A percentile compares a stretch with the other conserved stretches of the same genome.
Conservation (phyloP, 768 basidiomycete species). For the Termitomyces sp. region DNA sequence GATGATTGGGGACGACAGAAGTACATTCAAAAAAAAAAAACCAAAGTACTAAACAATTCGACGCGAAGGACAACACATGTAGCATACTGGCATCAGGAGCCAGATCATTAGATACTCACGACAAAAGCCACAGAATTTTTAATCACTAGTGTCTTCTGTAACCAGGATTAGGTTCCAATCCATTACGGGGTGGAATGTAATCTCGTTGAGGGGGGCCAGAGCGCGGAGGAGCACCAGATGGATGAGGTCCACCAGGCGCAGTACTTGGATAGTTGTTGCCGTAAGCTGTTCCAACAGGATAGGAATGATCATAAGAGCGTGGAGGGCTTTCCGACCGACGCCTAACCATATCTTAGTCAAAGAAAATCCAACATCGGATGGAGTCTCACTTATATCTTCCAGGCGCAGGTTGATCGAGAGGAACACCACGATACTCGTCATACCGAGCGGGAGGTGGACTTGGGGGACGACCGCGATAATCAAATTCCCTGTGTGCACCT, state of each 20-base stretch:
- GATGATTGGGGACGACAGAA: background rate
- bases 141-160: slow-evolving; percentile 34
- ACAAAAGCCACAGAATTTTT: slow-evolving; percentile 5
- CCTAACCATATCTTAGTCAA: slow-evolving; percentile 23
- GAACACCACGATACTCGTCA: slow-evolving; percentile 45
- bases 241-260: slow-evolving; percentile 28
- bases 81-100: slow-evolving; percentile 8
- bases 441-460: slow-evolving; percentile 46
- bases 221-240: slow-evolving; percentile 22
- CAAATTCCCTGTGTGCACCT: slow-evolving; percentile 42
- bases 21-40: slow-evolving; percentile 6
- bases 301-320: slow-evolving; percentile 45
- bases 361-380: background rate
- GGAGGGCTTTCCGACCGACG: slow-evolving; percentile 73
- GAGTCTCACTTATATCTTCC: slow-evolving; percentile 40
- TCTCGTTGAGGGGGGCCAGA: slow-evolving; percentile 32
- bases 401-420: slow-evolving; percentile 34
- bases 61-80: slow-evolving; percentile 7
- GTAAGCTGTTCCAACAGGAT: slow-evolving; percentile 33
- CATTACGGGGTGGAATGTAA: slow-evolving; percentile 40
- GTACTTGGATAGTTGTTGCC: slow-evolving; percentile 46
- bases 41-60: slow-evolving; percentile 2
- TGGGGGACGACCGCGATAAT: slow-evolving; percentile 51
- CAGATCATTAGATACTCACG: slow-evolving; percentile 9
- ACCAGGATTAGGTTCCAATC: slow-evolving; percentile 27